Evolutionary conservation across 2,329 filamentous ascomycete genomes (phyloP), one percentile per base, ranked within the genome.

Genomic region (Parastagonospora avenae): DNA sequence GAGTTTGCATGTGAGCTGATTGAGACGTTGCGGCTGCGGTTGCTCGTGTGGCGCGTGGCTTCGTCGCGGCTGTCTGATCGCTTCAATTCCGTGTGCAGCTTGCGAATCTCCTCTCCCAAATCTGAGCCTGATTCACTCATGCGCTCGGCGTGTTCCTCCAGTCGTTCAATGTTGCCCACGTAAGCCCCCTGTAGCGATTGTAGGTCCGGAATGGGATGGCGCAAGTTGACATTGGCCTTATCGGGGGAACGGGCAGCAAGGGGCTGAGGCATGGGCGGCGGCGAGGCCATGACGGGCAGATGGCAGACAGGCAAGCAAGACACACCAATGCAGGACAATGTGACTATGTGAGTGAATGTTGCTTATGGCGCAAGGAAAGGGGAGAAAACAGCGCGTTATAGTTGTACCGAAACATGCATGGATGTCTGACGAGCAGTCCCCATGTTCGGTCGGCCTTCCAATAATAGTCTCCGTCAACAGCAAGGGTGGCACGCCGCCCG

Each of bases 81-180:
- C 74, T 90, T 90, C 67, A 89, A 78, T 72, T 90, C 86, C 54
- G 85, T 79, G 72, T 90, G 86, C 59, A 91, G 79, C 65, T 88
- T 85, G 52, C 88, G 83, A 63, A 92, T 92, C 61, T 90, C 88
- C 76, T 89, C 85, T 63, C 89, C 88, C 66, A 92, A 89, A 55
- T 89, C 90, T 55, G 86, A 89, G 40, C 80, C 81, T 49, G 85
- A 87, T 77, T 84, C 83, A 61, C 87, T 90, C 71, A 92, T 79
- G 58, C 85, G 82, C 73, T 92, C 89, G 42, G 89, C 89, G 9
- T 85, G 87, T 59, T 88, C 86, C 73, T 93, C 89, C 55, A 92
- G 83, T 42, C 86, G 84, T 59, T 87, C 85, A 55, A 92, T 86
- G 75, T 88, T 91, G 68, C 81, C 81, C 14, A 82, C 75, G 67